Conservation (phyloP, 1,284 basidiomycete genomes). For the Xerocomus cyaneibrunnescens region DNA sequence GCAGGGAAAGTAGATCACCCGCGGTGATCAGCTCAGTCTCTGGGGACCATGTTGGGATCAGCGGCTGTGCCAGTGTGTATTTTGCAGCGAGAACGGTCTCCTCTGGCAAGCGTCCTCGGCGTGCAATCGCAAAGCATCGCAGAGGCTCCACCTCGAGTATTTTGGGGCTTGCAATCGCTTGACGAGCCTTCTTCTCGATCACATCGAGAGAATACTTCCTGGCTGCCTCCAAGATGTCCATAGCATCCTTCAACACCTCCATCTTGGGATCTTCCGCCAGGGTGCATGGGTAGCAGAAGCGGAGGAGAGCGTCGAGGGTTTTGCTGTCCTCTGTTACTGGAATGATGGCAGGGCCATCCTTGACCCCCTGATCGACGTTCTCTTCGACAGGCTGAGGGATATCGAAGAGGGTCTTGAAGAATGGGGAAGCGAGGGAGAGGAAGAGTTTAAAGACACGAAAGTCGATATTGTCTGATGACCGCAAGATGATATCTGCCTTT, state of each 20-base stretch:
- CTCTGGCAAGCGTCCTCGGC: constrained; percentile 7
- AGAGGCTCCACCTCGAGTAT: constrained; percentile 19
- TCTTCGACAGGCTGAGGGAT: constrained; percentile 13
- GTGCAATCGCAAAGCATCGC: constrained; percentile 20
- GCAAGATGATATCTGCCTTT: constrained; percentile 29
- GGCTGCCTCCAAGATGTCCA: constrained; percentile 13
- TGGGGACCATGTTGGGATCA: constrained; percentile 20
- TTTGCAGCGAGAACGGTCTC: constrained; percentile 21
- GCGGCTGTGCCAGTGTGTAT: constrained; percentile 14
- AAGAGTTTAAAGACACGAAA: constrained; percentile 21
- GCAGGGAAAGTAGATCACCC: constrained; percentile 18
- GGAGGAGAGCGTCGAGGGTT: constrained; percentile 9
- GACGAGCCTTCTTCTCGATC: constrained; percentile 13
- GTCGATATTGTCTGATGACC: constrained; percentile 43
- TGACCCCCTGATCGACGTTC: constrained; percentile 1
- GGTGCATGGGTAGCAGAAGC: constrained; percentile 29
- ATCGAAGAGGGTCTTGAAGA: neutral
- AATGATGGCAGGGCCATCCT: constrained; percentile 21
- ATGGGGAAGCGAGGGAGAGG: constrained; percentile 15
- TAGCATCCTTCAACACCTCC: constrained; percentile 3
- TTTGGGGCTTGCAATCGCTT: constrained; percentile 12
- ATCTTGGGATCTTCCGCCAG: constrained; percentile 18
- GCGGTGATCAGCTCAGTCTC: constrained; percentile 19
- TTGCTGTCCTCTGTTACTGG: constrained; percentile 23
- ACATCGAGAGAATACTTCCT: constrained; percentile 13